Percentiles rank a stretch among this genome's conserved stretches.
phyloP scores from a whole-genome alignment of 148 eudicot genomes.

The Mesembryanthemum crystallinum region DNA sequence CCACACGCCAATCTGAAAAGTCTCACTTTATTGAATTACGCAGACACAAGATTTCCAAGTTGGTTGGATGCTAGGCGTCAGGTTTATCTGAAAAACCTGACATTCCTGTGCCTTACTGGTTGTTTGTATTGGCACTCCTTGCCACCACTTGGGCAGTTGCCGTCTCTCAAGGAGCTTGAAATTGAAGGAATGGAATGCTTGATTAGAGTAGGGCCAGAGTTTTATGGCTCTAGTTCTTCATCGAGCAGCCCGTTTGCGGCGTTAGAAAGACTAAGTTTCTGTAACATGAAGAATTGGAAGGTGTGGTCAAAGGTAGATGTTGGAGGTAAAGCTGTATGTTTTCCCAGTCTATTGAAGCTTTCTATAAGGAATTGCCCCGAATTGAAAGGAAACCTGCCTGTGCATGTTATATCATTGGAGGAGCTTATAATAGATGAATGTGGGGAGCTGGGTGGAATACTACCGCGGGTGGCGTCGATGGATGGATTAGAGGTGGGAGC shows the following conservation, averaged over 20 bases:
- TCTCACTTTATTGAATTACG: slow-evolving; percentile 1
- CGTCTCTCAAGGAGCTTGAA: slow-evolving; percentile 4
- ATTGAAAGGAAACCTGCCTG: slow-evolving; percentile 3
- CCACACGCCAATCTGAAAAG: not conserved
- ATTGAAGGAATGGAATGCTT: slow-evolving; percentile 3
- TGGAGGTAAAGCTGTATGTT: not conserved
- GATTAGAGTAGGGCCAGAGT: not conserved
- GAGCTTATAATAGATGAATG: not conserved
- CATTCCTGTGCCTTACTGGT: not conserved
- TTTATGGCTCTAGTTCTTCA: not conserved
- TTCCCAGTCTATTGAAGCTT: slow-evolving; percentile 2
- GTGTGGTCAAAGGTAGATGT: slow-evolving; percentile 1
- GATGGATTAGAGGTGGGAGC: not conserved
- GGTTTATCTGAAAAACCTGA: not conserved
- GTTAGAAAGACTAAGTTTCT: not conserved
- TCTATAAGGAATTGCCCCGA: not conserved
- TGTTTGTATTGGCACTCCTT: not conserved
- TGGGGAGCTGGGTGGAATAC: not conserved
- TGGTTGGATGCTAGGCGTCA: not conserved
- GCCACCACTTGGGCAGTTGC: slow-evolving; percentile 14
- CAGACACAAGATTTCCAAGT: not conserved
- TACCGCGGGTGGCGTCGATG: not conserved
- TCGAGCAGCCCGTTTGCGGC: not conserved
- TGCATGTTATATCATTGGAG: not conserved
- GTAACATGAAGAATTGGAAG: slow-evolving; percentile 1